Conservation (phyloP, 441 rosid genomes). For the Bocquillonia castaneifolia region DNA sequence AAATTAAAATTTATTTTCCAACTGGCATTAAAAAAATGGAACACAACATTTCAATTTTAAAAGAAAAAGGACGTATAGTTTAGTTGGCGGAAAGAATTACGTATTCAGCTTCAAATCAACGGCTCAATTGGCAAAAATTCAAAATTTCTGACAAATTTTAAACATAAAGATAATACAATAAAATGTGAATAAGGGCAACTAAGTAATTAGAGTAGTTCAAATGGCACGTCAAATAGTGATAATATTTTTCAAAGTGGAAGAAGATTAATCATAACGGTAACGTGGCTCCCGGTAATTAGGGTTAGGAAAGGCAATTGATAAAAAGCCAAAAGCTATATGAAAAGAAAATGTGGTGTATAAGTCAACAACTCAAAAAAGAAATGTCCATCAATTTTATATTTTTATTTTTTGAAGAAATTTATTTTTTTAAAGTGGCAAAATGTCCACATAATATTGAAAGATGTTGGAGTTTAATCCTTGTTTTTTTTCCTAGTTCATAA, state of each 20-base stretch:
- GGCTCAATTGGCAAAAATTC: background rate
- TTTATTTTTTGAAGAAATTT: too few species aligned
- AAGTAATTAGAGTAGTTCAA: background rate
- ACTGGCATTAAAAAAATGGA: too few species aligned
- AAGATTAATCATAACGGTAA: constrained; percentile 42
- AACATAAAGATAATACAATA: background rate
- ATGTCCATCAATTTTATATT: background rate
- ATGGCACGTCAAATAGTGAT: background rate
- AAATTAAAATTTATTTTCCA: too few species aligned
- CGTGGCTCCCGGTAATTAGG: constrained; percentile 38
- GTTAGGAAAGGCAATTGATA: constrained; percentile 8
- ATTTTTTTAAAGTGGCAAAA: constrained; percentile 3
- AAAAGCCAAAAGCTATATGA: background rate
- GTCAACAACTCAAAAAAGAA: constrained; percentile 26
- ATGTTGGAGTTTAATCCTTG: constrained; percentile 20
- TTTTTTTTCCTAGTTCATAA: constrained; percentile 3
- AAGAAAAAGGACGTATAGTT: too few species aligned
- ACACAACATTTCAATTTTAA: too few species aligned
- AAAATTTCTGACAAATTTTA: background rate
- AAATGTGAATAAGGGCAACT: background rate
- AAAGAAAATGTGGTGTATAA: constrained; percentile 12
- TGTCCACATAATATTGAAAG: constrained; percentile 22
- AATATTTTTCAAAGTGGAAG: background rate
- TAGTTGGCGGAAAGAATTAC: too few species aligned
- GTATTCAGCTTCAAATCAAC: too few species aligned